Conservation (phyloP, 2,329 filamentous ascomycete species). For the Chalaropsis thielavioides region DNA sequence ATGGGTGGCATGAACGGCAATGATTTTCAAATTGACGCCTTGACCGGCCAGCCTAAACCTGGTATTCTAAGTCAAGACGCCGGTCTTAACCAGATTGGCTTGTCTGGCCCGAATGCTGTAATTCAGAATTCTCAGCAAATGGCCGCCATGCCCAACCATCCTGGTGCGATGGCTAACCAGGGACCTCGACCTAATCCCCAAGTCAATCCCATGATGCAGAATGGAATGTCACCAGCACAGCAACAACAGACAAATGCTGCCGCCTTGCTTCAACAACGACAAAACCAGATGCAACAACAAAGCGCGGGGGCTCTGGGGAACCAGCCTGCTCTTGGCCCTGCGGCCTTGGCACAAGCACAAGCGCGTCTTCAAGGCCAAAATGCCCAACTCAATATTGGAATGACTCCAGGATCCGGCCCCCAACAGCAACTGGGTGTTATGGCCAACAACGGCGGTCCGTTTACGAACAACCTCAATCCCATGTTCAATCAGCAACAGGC, state of each 20-base stretch:
- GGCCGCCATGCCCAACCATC: not conserved
- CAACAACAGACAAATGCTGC: constrained; percentile 5
- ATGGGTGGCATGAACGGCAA: constrained; percentile 35
- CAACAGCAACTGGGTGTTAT: constrained; percentile 25
- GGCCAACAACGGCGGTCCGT: constrained; percentile 33
- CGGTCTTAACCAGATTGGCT: not conserved
- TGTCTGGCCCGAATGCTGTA: constrained; percentile 1
- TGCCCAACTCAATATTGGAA: not conserved
- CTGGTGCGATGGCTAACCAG: not conserved
- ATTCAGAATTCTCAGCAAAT: constrained; percentile 8
- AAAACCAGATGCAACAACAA: constrained; percentile 4
- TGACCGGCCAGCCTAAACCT: not conserved
- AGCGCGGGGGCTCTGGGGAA: constrained; percentile 22
- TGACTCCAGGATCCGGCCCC: constrained; percentile 19
- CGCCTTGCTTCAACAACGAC: constrained; percentile 1
- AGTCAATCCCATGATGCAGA: not conserved
- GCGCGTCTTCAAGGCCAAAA: constrained; percentile 4
- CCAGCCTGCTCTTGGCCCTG: not conserved
- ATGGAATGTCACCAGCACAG: not conserved
- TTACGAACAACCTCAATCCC: constrained; percentile 37
- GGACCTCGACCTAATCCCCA: not conserved
- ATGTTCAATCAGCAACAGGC: constrained; percentile 40
- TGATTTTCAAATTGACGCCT: constrained; percentile 7
- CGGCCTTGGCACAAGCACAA: not conserved
- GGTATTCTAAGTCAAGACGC: constrained; percentile 1